These are phyloP conservation scores for Phallus indusiatus DNA, from an alignment of 768 basidiomycete species.

Conservation along the genomic window DNA sequence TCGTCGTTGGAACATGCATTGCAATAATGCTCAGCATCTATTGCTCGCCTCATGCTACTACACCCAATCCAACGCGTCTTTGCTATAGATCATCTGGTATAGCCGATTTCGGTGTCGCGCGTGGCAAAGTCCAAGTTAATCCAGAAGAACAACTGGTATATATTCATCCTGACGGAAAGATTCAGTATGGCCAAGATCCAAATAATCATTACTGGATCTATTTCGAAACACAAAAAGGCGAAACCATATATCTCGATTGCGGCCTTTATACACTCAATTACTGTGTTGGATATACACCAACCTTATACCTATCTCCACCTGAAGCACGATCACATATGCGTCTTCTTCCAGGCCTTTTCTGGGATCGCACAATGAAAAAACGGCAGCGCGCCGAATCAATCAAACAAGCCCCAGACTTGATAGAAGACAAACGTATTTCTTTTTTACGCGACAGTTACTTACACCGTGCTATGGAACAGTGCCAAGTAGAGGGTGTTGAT, in stretches of 20 bases:
- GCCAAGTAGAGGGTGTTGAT: not conserved
- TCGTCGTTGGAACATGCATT: constrained; percentile 24
- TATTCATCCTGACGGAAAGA: constrained; percentile 13
- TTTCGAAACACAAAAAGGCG: constrained; percentile 33
- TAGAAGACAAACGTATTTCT: constrained; percentile 5
- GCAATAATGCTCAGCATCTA: constrained; percentile 32
- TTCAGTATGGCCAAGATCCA: constrained; percentile 30
- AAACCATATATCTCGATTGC: constrained; percentile 32
- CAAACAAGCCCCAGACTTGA: not conserved
- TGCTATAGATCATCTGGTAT: constrained; percentile 31
- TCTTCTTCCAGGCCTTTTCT: constrained; percentile 12
- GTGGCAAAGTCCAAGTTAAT: constrained; percentile 26
- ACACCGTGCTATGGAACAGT: not conserved
- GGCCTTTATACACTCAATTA: constrained; percentile 37
- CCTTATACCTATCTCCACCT: constrained; percentile 14
- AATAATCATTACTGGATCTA: constrained; percentile 42
- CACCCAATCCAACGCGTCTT: constrained; percentile 17
- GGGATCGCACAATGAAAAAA: constrained; percentile 3
- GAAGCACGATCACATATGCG: not conserved
- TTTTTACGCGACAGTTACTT: constrained; percentile 2
- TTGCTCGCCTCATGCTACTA: constrained; percentile 22
- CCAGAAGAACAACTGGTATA: constrained; percentile 29
- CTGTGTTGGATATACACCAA: constrained; percentile 15
- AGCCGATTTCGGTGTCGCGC: constrained; percentile 35
- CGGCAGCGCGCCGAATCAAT: not conserved